Conservation (phyloP, 129 eudicot species). For the Calendula officinalis region DNA sequence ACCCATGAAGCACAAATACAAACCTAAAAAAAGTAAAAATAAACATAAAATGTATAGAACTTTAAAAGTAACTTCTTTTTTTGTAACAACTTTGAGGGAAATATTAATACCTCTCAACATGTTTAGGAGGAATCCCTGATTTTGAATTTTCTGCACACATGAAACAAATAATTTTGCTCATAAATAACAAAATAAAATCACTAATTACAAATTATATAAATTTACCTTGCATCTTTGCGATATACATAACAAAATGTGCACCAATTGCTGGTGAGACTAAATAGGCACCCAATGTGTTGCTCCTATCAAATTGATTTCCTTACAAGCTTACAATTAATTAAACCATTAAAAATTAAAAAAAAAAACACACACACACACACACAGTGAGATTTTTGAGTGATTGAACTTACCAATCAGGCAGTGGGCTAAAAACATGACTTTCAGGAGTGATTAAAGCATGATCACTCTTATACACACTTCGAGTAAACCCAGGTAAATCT, state of each 20-base stretch:
- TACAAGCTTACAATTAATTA: background rate
- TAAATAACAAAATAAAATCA: background rate
- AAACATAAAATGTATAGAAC: constrained; percentile 1
- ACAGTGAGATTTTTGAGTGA: constrained; percentile 14
- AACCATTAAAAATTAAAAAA: background rate
- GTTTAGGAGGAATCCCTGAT: constrained; percentile 62
- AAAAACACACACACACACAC: background rate
- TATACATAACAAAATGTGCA: constrained; percentile 91
- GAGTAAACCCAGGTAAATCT: constrained; percentile 96
- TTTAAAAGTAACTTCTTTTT: constrained; percentile 6
- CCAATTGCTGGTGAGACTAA: constrained; percentile 89
- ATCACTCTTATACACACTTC: constrained; percentile 84
- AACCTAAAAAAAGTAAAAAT: constrained; percentile 57
- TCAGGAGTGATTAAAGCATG: constrained; percentile 97
- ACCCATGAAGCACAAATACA: constrained; percentile 76
- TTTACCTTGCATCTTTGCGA: constrained; percentile 94
- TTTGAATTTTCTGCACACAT: constrained; percentile 64
- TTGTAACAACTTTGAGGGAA: background rate
- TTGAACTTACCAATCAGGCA: constrained; percentile 76
- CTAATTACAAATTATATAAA: background rate
- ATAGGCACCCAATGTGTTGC: constrained; percentile 77
- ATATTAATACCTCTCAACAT: constrained; percentile 69
- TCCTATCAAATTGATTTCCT: constrained; percentile 43
- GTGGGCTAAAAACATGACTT: constrained; percentile 93
- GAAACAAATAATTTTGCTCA: constrained; percentile 6